These are phyloP conservation scores for Trametes cingulata DNA, from an alignment of 768 basidiomycete genomes.

Conservation along the genomic window DNA sequence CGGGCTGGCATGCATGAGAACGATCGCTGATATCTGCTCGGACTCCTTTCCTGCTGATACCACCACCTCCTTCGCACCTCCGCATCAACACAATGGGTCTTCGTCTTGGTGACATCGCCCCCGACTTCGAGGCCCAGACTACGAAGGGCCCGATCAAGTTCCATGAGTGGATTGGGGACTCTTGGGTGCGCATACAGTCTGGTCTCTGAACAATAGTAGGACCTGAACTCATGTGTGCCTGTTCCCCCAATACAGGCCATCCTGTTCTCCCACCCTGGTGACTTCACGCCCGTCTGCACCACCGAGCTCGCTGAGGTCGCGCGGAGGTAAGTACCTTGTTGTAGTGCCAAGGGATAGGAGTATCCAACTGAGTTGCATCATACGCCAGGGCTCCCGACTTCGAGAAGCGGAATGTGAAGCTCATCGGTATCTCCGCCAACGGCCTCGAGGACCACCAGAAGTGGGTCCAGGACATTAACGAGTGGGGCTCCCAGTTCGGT, in stretches of 20 bases:
- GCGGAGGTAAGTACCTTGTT: conserved; percentile 43
- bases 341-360: not conserved
- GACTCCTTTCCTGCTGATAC: not conserved
- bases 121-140: conserved; percentile 90
- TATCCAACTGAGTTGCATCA: not conserved
- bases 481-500: conserved; percentile 65
- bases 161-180: conserved; percentile 88
- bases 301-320: conserved; percentile 98
- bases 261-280: conserved; percentile 94
- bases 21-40: conserved; percentile 9
- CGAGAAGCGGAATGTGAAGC: conserved; percentile 83
- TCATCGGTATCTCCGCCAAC: conserved; percentile 94
- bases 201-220: not conserved
- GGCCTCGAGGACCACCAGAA: conserved; percentile 77
- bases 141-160: conserved; percentile 87
- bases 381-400: conserved; percentile 72
- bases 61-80: not conserved
- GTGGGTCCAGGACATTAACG: conserved; percentile 90
- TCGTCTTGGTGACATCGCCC: conserved; percentile 85
- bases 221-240: not conserved
- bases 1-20: conserved; percentile 1
- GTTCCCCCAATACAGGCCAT: conserved; percentile 52
- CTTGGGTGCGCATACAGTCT: conserved; percentile 63
- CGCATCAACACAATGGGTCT: conserved; percentile 40
- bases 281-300: conserved; percentile 93